phyloP scores from a whole-genome alignment of 1,284 basidiomycete species.

The Rhodotorula sp. region DNA sequence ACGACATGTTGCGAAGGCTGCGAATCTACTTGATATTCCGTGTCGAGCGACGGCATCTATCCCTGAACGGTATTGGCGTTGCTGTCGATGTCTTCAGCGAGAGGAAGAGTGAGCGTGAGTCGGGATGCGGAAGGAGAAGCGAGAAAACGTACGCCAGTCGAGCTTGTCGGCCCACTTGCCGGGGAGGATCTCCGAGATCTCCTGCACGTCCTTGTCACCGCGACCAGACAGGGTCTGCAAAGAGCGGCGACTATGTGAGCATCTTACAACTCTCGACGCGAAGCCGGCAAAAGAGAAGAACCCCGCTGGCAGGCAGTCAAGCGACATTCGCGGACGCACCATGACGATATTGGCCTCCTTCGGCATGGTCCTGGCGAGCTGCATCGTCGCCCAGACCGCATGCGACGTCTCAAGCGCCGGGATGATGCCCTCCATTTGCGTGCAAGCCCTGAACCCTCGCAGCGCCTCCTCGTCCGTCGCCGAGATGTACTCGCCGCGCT shows the following conservation, averaged over 20 bases:
- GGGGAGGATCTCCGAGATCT: constrained; percentile 33
- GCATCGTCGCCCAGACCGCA: constrained; percentile 87
- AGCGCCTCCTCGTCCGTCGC: constrained; percentile 94
- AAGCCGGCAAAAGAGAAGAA: too few relatives aligned
- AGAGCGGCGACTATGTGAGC: too few relatives aligned
- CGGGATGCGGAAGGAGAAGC: not conserved
- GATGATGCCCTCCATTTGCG: constrained; percentile 94
- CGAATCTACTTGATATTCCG: not conserved
- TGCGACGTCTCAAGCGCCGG: constrained; percentile 95
- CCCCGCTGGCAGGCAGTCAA: accelerated
- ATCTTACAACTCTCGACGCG: too few relatives aligned
- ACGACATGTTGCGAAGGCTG: too few relatives aligned
- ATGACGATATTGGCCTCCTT: constrained; percentile 87
- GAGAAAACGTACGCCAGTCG: constrained; percentile 61
- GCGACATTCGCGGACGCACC: constrained; percentile 49
- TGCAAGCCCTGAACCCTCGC: constrained; percentile 84
- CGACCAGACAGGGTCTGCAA: constrained; percentile 78
- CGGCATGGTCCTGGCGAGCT: constrained; percentile 77
- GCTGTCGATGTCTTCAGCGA: constrained; percentile 23
- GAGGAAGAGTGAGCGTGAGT: not conserved
- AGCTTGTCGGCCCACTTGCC: constrained; percentile 83
- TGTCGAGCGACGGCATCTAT: not conserved
- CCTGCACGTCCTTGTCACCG: constrained; percentile 86
- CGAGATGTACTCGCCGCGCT: constrained; percentile 85
- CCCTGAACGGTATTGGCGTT: constrained; percentile 12